Evolutionary conservation across 495 filamentous ascomycete genomes (phyloP).

Genomic region (Evansstolkia leycettana): DNA sequence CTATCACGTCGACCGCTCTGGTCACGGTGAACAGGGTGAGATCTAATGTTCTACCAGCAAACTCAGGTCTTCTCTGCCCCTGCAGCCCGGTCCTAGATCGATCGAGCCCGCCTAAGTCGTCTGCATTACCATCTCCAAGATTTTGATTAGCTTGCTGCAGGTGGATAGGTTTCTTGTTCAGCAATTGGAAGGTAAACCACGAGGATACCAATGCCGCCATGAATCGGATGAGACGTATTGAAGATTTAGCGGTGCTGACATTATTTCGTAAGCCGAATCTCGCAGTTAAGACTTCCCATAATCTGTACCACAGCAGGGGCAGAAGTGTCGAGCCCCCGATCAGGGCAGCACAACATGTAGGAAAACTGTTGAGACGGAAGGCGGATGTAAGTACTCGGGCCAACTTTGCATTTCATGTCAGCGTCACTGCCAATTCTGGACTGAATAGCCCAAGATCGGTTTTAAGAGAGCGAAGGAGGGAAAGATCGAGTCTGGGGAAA

Average conservation of each 20-base stretch:
- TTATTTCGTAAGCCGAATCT: constrained; percentile 7
- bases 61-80: constrained; percentile 12
- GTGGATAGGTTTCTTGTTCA: constrained; percentile 27
- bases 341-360: constrained; percentile 67
- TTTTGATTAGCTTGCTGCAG: constrained; percentile 2
- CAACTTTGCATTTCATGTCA: constrained; percentile 14
- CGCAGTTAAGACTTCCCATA: constrained; percentile 16
- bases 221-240: constrained; percentile 24
- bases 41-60: constrained; percentile 73
- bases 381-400: constrained; percentile 22
- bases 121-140: too few relatives aligned
- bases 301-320: constrained; percentile 26
- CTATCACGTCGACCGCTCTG: constrained; percentile 61
- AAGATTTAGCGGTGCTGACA: constrained; percentile 7
- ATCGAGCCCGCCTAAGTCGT: background rate
- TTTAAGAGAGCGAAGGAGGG: too few relatives aligned
- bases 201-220: constrained; percentile 31
- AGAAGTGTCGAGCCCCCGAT: constrained; percentile 68
- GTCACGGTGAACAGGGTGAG: constrained; percentile 71
- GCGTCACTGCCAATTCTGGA: background rate
- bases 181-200: constrained; percentile 33
- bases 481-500: too few relatives aligned
- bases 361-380: constrained; percentile 46
- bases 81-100: constrained; percentile 12
- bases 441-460: too few relatives aligned